Percentiles rank a stretch among this genome's conserved stretches.
phyloP scores from a whole-genome alignment of 805 yeast species.

The Metschnikowia drakensbergensis region DNA sequence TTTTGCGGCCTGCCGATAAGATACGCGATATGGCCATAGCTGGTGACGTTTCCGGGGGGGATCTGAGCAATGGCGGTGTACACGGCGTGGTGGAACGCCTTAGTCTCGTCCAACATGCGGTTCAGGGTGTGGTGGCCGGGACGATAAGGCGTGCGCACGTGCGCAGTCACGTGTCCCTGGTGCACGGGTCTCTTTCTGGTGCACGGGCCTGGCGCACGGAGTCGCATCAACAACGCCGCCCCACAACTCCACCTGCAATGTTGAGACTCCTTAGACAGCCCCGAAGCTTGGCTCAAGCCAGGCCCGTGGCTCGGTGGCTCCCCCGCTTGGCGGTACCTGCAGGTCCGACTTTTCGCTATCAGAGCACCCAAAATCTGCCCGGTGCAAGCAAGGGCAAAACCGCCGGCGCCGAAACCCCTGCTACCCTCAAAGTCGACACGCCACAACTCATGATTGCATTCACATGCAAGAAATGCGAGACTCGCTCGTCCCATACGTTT shows the following conservation, averaged over 20 bases:
- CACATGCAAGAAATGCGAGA: slow-evolving; percentile 84
- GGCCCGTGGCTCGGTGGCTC: not conserved
- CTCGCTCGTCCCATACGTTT: slow-evolving; percentile 83
- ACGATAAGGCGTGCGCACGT: not conserved
- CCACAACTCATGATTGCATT: slow-evolving; percentile 85
- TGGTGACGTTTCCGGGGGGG: slow-evolving; percentile 62
- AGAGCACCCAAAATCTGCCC: not conserved
- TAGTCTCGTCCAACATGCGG: slow-evolving; percentile 38
- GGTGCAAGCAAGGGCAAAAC: not conserved
- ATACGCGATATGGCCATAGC: slow-evolving; percentile 71
- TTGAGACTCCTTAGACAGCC: not conserved
- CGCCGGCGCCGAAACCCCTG: not conserved
- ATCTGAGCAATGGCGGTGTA: slow-evolving; percentile 50
- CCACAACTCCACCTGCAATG: not conserved
- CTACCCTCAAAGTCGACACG: slow-evolving; percentile 53
- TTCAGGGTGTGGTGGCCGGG: not conserved
- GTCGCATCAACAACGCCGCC: too few relatives aligned
- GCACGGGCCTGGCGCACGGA: too few relatives aligned
- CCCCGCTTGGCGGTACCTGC: too few relatives aligned
- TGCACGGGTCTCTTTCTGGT: not conserved
- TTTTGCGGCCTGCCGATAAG: slow-evolving; percentile 59
- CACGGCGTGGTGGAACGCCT: slow-evolving; percentile 58
- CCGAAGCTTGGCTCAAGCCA: not conserved
- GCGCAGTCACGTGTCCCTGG: not conserved
- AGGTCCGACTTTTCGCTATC: not conserved